Base-by-base conservation (phyloP, 2,329 filamentous ascomycete species). In the Geosmithia morbida region DNA sequence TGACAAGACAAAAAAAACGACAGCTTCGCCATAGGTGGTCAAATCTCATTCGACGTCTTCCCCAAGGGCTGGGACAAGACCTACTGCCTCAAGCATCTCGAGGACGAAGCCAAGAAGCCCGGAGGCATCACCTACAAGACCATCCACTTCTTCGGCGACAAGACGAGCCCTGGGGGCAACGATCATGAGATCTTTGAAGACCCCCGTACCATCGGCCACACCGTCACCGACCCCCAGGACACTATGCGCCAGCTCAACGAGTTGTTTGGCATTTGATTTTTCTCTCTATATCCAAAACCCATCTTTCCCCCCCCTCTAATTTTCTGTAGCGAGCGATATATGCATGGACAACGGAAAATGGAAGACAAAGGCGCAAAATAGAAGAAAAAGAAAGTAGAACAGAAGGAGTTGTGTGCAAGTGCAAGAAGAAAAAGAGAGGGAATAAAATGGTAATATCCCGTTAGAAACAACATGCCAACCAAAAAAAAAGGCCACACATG, bases 1-100 rank as follows among this genome's bases (percentile, higher is more conserved):
- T n/a, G n/a, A n/a, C n/a, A n/a, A n/a, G n/a, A n/a, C n/a, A n/a
- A n/a, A n/a, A 26, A 26, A 26, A 26, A 26, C 22, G n/a, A 48
- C 33, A 89, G 85, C 50, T 96, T 84, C 73, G 90, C 87, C 52
- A 94, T 98, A 58, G 92, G 92, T 56, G 92, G 92, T 47, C 87
- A 96, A 63, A 96, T 98, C 67, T 96, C 89, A 50, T 98, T 98
- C 65, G 92, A 98, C 62, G 85, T 97, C 58, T 98, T 98, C 76
- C 92, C 92, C 53, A 78, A 72, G 2, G 92, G 92, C 60, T 98
- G 92, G 92, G 92, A 98, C 71, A 98, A 97, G 81, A 95, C 87
- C 10, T 98, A 95, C 75, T 96, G 89, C 70, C 74, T 97, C 55
- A 72, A 78, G 57, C 89, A 96, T 66, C 72, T 97, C 51, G 87